phyloP scores from a whole-genome alignment of 106 monocot species.

The Apostasia ramifera region DNA sequence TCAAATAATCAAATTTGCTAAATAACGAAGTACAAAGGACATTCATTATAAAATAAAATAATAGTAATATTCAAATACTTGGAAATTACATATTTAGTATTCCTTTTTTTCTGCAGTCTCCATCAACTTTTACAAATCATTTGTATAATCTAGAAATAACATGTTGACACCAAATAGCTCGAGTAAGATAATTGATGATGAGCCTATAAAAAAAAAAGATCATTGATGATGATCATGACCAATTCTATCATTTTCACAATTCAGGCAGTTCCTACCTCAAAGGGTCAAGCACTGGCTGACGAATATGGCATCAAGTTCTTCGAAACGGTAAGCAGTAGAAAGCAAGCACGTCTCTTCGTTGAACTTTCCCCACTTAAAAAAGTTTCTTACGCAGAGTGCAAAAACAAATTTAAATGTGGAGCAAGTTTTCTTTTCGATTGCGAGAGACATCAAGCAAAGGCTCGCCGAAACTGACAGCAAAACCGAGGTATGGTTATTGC shows the following conservation, averaged over 20 bases:
- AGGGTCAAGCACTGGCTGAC: conserved; percentile 93
- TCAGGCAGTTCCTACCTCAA: conserved; percentile 88
- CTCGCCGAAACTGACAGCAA: conserved; percentile 74
- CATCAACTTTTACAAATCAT: too few species aligned
- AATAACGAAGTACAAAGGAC: too few species aligned
- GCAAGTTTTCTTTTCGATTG: conserved; percentile 94
- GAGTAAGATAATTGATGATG: too few species aligned
- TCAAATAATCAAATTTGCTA: too few species aligned
- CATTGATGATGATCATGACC: too few species aligned
- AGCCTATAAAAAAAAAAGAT: too few species aligned
- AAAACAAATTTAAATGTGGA: conserved; percentile 95
- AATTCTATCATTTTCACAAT: not conserved
- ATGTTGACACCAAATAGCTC: too few species aligned
- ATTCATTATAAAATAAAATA: too few species aligned
- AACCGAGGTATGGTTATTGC: conserved; percentile 40
- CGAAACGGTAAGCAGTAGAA: conserved; percentile 52
- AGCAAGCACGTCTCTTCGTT: not conserved
- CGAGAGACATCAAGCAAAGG: conserved; percentile 91
- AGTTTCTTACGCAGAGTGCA: conserved; percentile 57
- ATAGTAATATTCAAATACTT: too few species aligned
- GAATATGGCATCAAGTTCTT: conserved; percentile 95
- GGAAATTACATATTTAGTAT: too few species aligned
- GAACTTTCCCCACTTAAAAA: not conserved
- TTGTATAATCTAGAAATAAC: too few species aligned
- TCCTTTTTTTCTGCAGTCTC: too few species aligned